Evolutionary conservation across 2,329 filamentous ascomycete species (phyloP), one percentile per base, ranked within the genome.

Genomic region (Cordyceps fumosorosea): DNA sequence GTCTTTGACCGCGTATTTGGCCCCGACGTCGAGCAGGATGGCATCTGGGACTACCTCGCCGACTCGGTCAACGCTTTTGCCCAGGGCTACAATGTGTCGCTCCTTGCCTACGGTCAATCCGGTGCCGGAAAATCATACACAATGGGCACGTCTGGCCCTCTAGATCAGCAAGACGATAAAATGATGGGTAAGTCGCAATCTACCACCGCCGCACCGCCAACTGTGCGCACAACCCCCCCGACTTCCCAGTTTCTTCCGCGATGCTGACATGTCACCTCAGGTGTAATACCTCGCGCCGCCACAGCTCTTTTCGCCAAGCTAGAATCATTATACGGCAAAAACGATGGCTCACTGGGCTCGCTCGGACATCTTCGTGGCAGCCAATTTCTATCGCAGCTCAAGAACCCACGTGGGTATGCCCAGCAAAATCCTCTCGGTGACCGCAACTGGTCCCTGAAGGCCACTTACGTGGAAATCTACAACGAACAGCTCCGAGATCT

Each of bases 51-150:
- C 53, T 99, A 99, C 70, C 80, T 99, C 55, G 86, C 86, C 65
- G 95, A 99, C 68, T 96, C 92, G 69, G 89, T 98, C 67, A 86
- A 82, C 68, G 90, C 93, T 2, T 99, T 99, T 69, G 80, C 95
- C 1, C 91, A 97, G 72, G 95, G 95, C 60, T 99, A 98, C 83
- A 99, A 99, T 84, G 95, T 99, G 63, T 99, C 95, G 3, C 86
- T 99, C 56, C 80, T 99, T 69, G 95, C 95, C 54, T 99, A 99
- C 71, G 95, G 95, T 67, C 95, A 99, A 79, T 99, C 95, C 32
- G 95, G 95, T 62, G 92, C 95, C 12, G 95, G 95, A 68, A 99
- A 99, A 78, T 98, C 93, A 3, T 98, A 96, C 73, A 99, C 95
- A 0, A 99, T 99, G 95, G 95, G 95, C 62, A 99, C 95, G 0